Conservation (phyloP, 2,329 filamentous ascomycete genomes). For the Cladosporium sp. region DNA sequence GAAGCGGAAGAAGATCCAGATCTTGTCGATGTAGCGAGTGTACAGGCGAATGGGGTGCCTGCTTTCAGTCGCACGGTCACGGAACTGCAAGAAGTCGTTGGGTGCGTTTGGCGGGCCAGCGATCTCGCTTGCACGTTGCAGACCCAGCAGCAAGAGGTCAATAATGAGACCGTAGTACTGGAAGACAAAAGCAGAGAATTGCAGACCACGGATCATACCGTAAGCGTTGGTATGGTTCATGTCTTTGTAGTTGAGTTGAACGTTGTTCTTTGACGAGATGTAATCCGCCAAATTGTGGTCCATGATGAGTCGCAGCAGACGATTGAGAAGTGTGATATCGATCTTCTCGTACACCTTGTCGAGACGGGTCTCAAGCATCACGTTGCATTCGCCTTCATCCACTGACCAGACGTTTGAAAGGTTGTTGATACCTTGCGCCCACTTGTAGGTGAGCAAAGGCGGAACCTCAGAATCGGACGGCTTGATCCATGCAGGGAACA, state of each 20-base stretch:
- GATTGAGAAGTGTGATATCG: slow-evolving; percentile 90
- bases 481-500: slow-evolving; percentile 99
- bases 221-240: slow-evolving; percentile 99
- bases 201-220: slow-evolving; percentile 93
- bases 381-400: slow-evolving; percentile 91
- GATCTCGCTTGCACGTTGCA: slow-evolving; percentile 96
- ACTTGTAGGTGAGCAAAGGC: slow-evolving; percentile 91
- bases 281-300: slow-evolving; percentile 99
- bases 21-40: slow-evolving; percentile 94
- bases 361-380: slow-evolving; percentile 95
- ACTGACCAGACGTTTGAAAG: slow-evolving; percentile 92
- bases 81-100: slow-evolving; percentile 97
- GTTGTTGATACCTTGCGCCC: slow-evolving; percentile 99
- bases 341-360: slow-evolving; percentile 99
- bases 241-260: slow-evolving; percentile 98
- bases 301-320: slow-evolving; percentile 91
- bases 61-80: slow-evolving; percentile 84
- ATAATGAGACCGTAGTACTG: slow-evolving; percentile 97
- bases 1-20: slow-evolving; percentile 97
- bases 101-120: slow-evolving; percentile 88
- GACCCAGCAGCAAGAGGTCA: slow-evolving; percentile 82
- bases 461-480: slow-evolving; percentile 97
- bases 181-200: slow-evolving; percentile 98
- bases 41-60: slow-evolving; percentile 96
- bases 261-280: slow-evolving; percentile 99